Evolutionary conservation across 2,329 filamentous ascomycete species (phyloP).

Genomic region (Elsinoe perseae): DNA sequence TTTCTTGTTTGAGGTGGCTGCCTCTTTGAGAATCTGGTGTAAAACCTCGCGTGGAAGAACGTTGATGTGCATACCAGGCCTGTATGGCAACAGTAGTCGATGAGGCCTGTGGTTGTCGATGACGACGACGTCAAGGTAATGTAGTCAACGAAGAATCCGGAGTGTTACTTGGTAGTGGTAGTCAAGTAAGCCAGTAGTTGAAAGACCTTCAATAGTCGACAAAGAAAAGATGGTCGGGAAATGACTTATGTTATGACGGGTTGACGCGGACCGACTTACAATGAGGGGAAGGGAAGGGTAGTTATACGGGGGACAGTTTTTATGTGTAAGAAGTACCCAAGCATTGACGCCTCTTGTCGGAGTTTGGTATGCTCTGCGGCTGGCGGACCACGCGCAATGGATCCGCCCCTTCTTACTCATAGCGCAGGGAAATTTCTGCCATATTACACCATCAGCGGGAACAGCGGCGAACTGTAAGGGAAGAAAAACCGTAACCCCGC

Average conservation of each 20-base stretch:
- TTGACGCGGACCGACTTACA: not conserved
- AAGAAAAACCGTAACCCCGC: constrained; percentile 8
- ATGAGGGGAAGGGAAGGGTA: constrained; percentile 1
- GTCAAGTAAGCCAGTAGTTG: not conserved
- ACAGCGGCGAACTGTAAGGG: constrained; percentile 7
- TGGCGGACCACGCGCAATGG: not conserved
- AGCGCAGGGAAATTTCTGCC: constrained; percentile 5
- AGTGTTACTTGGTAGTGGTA: not conserved
- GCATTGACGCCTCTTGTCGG: constrained; percentile 2
- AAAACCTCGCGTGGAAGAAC: constrained; percentile 47
- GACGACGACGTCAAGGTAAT: not conserved
- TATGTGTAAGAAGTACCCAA: constrained; percentile 10
- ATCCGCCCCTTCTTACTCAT: constrained; percentile 6
- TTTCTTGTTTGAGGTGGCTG: constrained; percentile 40
- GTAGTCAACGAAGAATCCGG: not conserved
- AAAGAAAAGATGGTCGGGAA: not conserved
- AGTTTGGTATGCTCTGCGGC: constrained; percentile 6
- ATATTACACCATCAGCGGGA: constrained; percentile 13
- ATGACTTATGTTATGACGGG: constrained; percentile 10
- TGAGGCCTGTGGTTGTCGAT: not conserved
- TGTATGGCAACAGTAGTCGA: not conserved
- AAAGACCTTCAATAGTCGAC: not conserved
- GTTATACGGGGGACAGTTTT: constrained; percentile 8
- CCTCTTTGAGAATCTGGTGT: constrained; percentile 43
- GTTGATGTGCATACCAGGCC: constrained; percentile 34